A percentile compares a stretch with the other conserved stretches of the same genome.
phyloP scores from a whole-genome alignment of 768 basidiomycete species.

The Mycena leptocephala region DNA sequence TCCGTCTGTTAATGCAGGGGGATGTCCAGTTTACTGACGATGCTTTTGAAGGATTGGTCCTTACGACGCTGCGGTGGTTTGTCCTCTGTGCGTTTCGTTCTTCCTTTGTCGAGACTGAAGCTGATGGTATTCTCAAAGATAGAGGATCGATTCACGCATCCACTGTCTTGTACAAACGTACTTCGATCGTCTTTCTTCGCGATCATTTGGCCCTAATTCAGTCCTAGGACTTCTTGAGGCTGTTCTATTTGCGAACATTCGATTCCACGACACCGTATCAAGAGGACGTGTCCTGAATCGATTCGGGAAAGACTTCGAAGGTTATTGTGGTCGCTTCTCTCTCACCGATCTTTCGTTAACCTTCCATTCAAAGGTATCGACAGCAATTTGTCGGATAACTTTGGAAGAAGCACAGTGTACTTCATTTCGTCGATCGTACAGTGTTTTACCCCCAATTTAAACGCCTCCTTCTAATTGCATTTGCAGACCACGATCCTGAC shows the following conservation, averaged over 20 bases:
- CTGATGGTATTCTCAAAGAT: conserved; percentile 54
- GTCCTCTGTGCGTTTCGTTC: conserved; percentile 72
- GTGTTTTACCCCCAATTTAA: not conserved
- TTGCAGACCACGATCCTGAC: conserved; percentile 76
- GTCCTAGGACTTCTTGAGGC: conserved; percentile 75
- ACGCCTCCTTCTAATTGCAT: not conserved
- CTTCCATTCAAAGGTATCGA: conserved; percentile 75
- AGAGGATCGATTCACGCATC: conserved; percentile 89
- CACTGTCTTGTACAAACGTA: conserved; percentile 81
- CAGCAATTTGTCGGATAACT: conserved; percentile 87
- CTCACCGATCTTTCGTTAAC: conserved; percentile 20
- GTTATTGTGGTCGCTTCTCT: conserved; percentile 43
- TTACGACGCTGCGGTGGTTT: conserved; percentile 78
- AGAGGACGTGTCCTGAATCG: conserved; percentile 88
- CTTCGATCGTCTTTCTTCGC: conserved; percentile 11
- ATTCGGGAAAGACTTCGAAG: conserved; percentile 94
- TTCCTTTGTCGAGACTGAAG: conserved; percentile 5
- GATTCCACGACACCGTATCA: conserved; percentile 95
- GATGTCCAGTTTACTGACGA: not conserved
- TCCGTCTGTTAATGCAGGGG: not conserved
- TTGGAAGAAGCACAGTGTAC: conserved; percentile 84
- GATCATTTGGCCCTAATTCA: not conserved
- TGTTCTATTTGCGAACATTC: conserved; percentile 89
- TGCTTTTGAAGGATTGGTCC: conserved; percentile 47
- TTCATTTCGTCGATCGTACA: conserved; percentile 68